Percentiles rank a stretch among this genome's conserved stretches.
Conservation (phyloP, 1,139 yeast species). For the Geotrichum aggregatum region DNA sequence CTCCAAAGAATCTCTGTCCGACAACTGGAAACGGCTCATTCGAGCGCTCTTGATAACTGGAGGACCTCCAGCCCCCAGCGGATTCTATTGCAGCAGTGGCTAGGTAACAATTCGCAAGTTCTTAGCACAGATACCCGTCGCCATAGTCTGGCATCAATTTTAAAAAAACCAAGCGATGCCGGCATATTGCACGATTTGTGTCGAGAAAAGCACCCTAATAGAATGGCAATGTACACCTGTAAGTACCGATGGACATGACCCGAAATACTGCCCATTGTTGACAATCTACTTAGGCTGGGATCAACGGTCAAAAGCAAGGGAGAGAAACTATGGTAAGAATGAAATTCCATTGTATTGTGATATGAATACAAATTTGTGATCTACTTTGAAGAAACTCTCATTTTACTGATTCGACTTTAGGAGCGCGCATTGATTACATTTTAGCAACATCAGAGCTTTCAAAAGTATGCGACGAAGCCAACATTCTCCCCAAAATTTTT, state of each 20-base stretch:
- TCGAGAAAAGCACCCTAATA: constrained; percentile 53
- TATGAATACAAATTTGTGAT: neutral
- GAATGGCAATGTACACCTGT: constrained; percentile 69
- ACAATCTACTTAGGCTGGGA: constrained; percentile 57
- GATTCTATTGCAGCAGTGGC: constrained; percentile 34
- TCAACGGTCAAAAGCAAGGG: constrained; percentile 69
- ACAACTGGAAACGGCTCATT: constrained; percentile 26
- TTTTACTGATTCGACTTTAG: constrained; percentile 34
- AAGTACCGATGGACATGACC: neutral
- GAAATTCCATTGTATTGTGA: neutral
- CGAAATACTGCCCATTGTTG: neutral
- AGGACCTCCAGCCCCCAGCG: constrained; percentile 29
- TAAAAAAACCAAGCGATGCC: constrained; percentile 12
- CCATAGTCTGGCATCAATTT: neutral
- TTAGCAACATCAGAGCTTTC: constrained; percentile 45
- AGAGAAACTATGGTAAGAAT: constrained; percentile 51
- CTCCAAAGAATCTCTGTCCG: constrained; percentile 16
- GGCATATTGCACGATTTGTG: constrained; percentile 59
- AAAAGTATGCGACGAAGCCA: constrained; percentile 46
- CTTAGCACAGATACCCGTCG: too few species aligned
- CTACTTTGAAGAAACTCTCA: neutral
- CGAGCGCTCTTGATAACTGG: constrained; percentile 30
- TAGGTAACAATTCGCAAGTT: too few species aligned
- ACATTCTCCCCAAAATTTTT: constrained; percentile 62
- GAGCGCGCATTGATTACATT: constrained; percentile 82